Base-by-base conservation (phyloP, 1,284 basidiomycete genomes). In the Boletus mariae region DNA sequence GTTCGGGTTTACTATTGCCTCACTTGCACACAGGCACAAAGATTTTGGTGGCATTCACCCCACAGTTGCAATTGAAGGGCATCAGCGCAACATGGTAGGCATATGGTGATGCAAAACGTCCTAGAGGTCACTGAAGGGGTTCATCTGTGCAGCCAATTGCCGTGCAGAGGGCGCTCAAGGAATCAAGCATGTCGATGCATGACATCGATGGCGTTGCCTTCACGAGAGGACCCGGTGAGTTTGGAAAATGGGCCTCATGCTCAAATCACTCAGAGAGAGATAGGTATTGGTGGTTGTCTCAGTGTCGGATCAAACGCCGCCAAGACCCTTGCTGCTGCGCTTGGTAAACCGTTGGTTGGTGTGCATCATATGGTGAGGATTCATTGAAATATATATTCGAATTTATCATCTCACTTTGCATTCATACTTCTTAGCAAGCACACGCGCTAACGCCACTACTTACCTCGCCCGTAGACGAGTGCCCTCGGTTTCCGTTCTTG, bases 321-420 rank as follows among this genome's bases (percentile, higher is more conserved):
- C 7, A 91, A 90, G 65, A 82, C 84, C 0, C 74, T 98, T 1
- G 91, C 92, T 0, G 86, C 90, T 0, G 86, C 84, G 0, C 74
- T 84, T 7, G 75, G 79, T 41, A 90, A 92, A 63, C 94, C 93
- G 0, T 59, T 96, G 1, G 81, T 97, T 8, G 94, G 92, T 5
- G 89, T 96, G 3, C 92, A 97, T 70, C 94, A 97, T 65, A 97
- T 97, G 94, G 94, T 92, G 25, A 46, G 76, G 64, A 25, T 41
- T 26, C 32, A 17, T 50, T 47, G 12, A 40, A 12, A n/a, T n/a
- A 12, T 25, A 2, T 40, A 1, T 9, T 5, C 3, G 4, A 12
- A 23, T 43, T 50, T 45, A 60, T 48, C 2, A 20, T 20, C 20
- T 20, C 20, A 20, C 2, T 20, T 20, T 20, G 0, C 1, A 2